Evolutionary conservation across 345 rosid genomes (phyloP).

Genomic region (Eucalyptus pauciflora): DNA sequence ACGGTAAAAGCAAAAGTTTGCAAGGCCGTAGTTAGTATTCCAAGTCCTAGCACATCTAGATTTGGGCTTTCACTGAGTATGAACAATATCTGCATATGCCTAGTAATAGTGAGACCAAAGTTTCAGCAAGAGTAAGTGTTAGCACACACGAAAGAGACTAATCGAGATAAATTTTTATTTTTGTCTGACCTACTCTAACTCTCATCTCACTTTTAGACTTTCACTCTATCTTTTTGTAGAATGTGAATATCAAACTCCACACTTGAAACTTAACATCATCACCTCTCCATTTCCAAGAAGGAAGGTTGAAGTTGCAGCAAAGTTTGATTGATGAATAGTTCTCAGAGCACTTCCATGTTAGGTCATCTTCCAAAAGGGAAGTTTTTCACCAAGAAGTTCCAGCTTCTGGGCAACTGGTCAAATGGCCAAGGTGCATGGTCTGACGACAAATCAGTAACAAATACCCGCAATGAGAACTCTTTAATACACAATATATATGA

Average conservation of each 20-base stretch:
- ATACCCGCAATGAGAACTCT: constrained; percentile 59
- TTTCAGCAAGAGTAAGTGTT: background rate
- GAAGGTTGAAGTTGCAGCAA: constrained; percentile 83
- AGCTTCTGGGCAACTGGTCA: constrained; percentile 88
- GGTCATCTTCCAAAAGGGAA: constrained; percentile 81
- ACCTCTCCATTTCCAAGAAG: accelerated
- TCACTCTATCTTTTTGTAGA: accelerated
- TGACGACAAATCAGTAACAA: constrained; percentile 89
- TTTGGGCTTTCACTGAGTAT: background rate
- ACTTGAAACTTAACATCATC: too few species aligned
- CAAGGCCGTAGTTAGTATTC: accelerated
- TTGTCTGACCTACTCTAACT: accelerated
- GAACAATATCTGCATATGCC: background rate
- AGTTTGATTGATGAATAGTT: constrained; percentile 76
- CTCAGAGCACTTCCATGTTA: constrained; percentile 85
- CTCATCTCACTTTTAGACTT: accelerated
- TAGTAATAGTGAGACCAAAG: background rate
- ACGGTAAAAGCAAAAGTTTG: background rate
- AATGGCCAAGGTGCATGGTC: constrained; percentile 99
- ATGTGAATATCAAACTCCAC: accelerated
- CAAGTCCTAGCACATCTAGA: background rate
- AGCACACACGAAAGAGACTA: background rate
- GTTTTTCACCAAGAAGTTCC: constrained; percentile 82
- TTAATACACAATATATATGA: background rate
- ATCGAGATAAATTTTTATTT: background rate